phyloP scores from a whole-genome alignment of 1,284 basidiomycete species.

The Kalmanozyma brasiliensis region DNA sequence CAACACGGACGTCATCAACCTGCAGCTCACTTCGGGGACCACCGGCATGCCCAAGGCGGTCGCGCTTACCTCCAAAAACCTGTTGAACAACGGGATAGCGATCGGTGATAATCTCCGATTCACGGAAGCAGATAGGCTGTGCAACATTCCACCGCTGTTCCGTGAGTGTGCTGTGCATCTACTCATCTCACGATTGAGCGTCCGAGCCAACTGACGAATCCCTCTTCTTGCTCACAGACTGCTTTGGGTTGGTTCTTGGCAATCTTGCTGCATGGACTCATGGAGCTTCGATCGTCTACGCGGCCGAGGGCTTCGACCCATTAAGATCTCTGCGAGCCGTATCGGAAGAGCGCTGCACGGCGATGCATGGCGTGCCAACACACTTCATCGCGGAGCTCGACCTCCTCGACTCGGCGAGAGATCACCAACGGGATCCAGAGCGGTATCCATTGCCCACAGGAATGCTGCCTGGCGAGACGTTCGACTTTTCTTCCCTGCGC shows the following conservation, averaged over 20 bases:
- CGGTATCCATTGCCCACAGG: constrained; percentile 27
- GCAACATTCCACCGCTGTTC: constrained; percentile 58
- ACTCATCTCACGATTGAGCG: too few species aligned
- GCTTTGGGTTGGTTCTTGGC: constrained; percentile 84
- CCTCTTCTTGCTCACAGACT: constrained; percentile 69
- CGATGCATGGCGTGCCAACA: constrained; percentile 83
- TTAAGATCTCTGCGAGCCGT: constrained; percentile 76
- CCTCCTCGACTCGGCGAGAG: constrained; percentile 73
- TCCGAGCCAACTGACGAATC: too few species aligned
- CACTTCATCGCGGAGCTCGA: constrained; percentile 76
- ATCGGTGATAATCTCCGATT: constrained; percentile 77
- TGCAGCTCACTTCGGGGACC: constrained; percentile 69
- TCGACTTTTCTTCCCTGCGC: constrained; percentile 68
- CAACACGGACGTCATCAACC: constrained; percentile 79
- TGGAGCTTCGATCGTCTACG: constrained; percentile 79
- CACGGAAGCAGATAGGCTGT: constrained; percentile 39
- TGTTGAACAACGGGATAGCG: constrained; percentile 80
- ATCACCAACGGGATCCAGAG: constrained; percentile 25
- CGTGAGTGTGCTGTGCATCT: constrained; percentile 25
- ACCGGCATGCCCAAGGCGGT: constrained; percentile 57
- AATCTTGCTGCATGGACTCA: constrained; percentile 83
- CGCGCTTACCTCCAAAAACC: constrained; percentile 72
- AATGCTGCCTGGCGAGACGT: constrained; percentile 35
- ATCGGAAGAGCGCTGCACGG: constrained; percentile 77
- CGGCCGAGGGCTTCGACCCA: constrained; percentile 76